Conservation (phyloP, 2,329 filamentous ascomycete species). For the Fusarium nygamai region DNA sequence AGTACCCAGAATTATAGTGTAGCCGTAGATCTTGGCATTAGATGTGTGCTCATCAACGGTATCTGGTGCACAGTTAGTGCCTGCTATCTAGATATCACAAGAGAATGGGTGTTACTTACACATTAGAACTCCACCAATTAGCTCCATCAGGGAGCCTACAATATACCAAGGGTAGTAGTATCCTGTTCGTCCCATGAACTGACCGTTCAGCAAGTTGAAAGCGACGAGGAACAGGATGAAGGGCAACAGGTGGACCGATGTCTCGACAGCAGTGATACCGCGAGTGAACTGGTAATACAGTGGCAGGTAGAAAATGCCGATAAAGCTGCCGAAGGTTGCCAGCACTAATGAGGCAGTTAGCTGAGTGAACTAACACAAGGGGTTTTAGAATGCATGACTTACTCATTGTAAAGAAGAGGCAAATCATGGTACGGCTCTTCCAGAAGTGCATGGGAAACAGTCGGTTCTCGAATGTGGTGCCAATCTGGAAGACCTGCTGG, state of each 20-base stretch:
- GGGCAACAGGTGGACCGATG: not conserved
- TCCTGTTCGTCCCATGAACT: conserved; percentile 7
- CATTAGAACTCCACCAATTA: not conserved
- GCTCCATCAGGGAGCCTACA: not conserved
- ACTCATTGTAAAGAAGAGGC: conserved; percentile 54
- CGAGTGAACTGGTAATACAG: conserved; percentile 12
- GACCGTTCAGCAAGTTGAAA: conserved; percentile 9
- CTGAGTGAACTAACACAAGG: not conserved
- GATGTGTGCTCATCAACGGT: conserved; percentile 3
- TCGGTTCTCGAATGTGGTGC: conserved; percentile 27
- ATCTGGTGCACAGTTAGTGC: not conserved
- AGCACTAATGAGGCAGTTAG: not conserved
- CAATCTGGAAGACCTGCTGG: conserved; percentile 52
- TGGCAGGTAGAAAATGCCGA: conserved; percentile 17
- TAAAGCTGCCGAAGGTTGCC: conserved; percentile 9
- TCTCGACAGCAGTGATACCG: not conserved
- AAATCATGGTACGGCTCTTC: conserved; percentile 46
- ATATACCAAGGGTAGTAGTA: conserved; percentile 22
- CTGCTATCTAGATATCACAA: accelerated
- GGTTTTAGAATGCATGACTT: not conserved
- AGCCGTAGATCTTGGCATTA: conserved; percentile 6
- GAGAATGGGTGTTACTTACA: not conserved
- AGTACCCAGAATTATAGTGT: conserved; percentile 1
- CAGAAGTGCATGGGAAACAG: conserved; percentile 62
- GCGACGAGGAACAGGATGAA: conserved; percentile 15